These are phyloP conservation scores for Camillea tinctor DNA, from an alignment of 2,329 filamentous ascomycete species.

Conservation along the genomic window DNA sequence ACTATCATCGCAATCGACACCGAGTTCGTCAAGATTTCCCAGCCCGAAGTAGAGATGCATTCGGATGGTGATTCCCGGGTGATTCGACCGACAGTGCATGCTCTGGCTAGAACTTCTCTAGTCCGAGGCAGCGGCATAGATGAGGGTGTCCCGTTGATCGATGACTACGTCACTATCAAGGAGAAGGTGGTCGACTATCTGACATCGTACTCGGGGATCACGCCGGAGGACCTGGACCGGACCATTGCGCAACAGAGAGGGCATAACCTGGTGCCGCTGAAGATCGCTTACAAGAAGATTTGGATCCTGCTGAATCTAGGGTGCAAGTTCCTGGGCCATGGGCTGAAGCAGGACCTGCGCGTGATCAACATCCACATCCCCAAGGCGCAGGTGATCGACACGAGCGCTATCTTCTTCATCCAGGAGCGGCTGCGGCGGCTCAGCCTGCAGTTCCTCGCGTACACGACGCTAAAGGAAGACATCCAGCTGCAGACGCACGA, in stretches of 20 bases:
- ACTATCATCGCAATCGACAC: slow-evolving; percentile 89
- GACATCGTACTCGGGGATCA: slow-evolving; percentile 91
- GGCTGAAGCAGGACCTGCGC: slow-evolving; percentile 91
- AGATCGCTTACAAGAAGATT: slow-evolving; percentile 94
- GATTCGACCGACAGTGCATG: slow-evolving; percentile 85
- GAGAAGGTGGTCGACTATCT: slow-evolving; percentile 94
- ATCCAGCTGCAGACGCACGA: slow-evolving; percentile 94
- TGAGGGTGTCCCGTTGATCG: slow-evolving; percentile 86
- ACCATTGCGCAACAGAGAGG: slow-evolving; percentile 55
- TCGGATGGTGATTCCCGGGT: slow-evolving; percentile 90
- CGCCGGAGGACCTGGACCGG: slow-evolving; percentile 78
- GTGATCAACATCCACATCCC: slow-evolving; percentile 98
- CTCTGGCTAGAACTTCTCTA: slow-evolving; percentile 89
- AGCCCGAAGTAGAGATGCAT: slow-evolving; percentile 94
- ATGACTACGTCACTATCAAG: slow-evolving; percentile 91
- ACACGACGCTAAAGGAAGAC: slow-evolving; percentile 86
- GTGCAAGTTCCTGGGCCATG: slow-evolving; percentile 91
- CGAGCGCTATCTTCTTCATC: slow-evolving; percentile 86
- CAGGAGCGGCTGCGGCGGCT: slow-evolving; percentile 79
- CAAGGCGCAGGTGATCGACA: slow-evolving; percentile 87
- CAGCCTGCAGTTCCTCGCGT: slow-evolving; percentile 86
- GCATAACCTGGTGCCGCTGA: slow-evolving; percentile 83
- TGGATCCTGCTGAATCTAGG: slow-evolving; percentile 95
- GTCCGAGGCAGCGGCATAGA: slow-evolving; percentile 75
- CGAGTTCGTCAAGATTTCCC: slow-evolving; percentile 90